phyloP scores from a whole-genome alignment of 352 stramenopile genomes.

The Thraustochytrium striatum region DNA sequence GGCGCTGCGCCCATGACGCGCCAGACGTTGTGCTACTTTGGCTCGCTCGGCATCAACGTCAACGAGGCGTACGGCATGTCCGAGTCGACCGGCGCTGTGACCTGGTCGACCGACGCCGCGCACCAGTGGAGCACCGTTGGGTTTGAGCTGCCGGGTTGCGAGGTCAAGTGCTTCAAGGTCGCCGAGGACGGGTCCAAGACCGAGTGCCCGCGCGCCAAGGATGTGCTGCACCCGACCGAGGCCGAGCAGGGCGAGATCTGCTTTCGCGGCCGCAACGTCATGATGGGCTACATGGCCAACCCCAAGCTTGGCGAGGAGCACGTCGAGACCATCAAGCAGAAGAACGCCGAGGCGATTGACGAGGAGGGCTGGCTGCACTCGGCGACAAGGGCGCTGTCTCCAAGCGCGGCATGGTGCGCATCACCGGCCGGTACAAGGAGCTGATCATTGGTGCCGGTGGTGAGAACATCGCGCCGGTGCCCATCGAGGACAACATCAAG shows the following conservation, averaged over 20 bases:
- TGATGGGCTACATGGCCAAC: slow-evolving; percentile 86
- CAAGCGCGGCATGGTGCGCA: slow-evolving; percentile 80
- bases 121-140: slow-evolving; percentile 51
- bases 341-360: slow-evolving; percentile 79
- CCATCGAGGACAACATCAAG: slow-evolving; percentile 62
- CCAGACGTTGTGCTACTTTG: slow-evolving; percentile 62
- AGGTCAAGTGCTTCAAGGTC: slow-evolving; percentile 37
- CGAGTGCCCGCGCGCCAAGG: slow-evolving; percentile 40
- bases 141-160: slow-evolving; percentile 38
- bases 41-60: slow-evolving; percentile 58
- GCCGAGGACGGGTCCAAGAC: slow-evolving; percentile 42
- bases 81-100: slow-evolving; percentile 50
- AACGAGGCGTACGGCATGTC: slow-evolving; percentile 61
- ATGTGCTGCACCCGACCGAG: slow-evolving; percentile 62
- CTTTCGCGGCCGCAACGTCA: slow-evolving; percentile 86
- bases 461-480: slow-evolving; percentile 61
- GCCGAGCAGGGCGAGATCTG: slow-evolving; percentile 90
- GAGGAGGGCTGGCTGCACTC: slow-evolving; percentile 85
- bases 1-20: slow-evolving; percentile 58
- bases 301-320: slow-evolving; percentile 65
- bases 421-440: slow-evolving; percentile 65
- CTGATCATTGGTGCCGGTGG: slow-evolving; percentile 62
- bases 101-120: slow-evolving; percentile 47
- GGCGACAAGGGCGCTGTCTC: slow-evolving; percentile 82
- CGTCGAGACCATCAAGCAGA: slow-evolving; percentile 58